Conservation (phyloP, 345 rosid genomes). For the Eucalyptus tenuipes region DNA sequence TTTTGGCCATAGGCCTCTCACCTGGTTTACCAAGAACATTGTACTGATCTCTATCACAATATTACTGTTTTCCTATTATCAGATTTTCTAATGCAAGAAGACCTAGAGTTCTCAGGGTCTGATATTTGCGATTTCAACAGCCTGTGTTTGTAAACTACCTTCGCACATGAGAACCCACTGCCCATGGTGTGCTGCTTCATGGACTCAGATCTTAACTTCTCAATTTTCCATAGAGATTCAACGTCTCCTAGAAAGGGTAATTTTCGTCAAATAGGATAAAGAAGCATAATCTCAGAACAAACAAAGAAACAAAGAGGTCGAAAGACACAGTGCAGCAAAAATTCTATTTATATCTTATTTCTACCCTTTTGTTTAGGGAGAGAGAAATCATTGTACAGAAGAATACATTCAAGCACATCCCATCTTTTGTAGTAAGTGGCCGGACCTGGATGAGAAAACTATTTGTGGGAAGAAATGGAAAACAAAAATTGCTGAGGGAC, state of each 20-base stretch:
- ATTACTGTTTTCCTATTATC: not conserved
- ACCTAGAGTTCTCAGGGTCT: not conserved
- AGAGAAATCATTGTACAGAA: not conserved
- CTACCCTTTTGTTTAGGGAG: not conserved
- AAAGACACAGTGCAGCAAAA: not conserved
- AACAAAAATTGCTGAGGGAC: too few species aligned
- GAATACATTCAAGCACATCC: too few species aligned
- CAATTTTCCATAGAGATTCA: constrained; percentile 62
- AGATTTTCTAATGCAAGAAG: not conserved
- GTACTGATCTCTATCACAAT: not conserved
- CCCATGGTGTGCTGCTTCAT: constrained; percentile 41
- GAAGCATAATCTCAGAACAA: not conserved
- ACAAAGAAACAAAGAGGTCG: not conserved
- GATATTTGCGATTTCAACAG: not conserved
- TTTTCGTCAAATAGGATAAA: not conserved
- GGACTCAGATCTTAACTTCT: constrained; percentile 61
- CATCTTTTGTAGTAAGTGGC: too few species aligned
- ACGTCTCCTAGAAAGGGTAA: constrained; percentile 37
- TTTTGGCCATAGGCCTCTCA: not conserved
- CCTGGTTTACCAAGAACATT: not conserved
- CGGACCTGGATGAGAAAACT: too few species aligned
- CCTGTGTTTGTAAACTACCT: constrained; percentile 27
- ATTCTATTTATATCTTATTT: not conserved
- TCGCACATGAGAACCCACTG: constrained; percentile 66
- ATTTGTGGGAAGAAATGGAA: too few species aligned